These are phyloP conservation scores for Stagonosporopsis rhizophila DNA, from an alignment of 2,329 filamentous ascomycete species.

Conservation along the genomic window DNA sequence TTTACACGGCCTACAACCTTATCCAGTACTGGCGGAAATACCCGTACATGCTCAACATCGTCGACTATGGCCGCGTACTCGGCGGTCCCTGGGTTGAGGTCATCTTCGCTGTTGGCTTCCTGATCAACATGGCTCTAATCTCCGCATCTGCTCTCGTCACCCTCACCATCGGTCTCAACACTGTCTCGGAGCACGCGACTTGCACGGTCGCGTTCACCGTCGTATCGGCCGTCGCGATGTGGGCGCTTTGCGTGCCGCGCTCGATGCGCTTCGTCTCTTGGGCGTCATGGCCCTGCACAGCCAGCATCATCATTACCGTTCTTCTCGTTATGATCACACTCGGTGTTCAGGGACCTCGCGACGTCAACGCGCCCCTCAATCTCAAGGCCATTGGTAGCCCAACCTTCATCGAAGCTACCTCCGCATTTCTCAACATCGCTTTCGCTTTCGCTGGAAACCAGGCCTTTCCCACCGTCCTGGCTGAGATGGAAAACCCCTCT, in stretches of 20 bases:
- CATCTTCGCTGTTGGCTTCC: slow-evolving; percentile 35
- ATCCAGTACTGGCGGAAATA: slow-evolving; percentile 42
- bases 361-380: slow-evolving; percentile 30
- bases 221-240: slow-evolving; percentile 35
- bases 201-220: slow-evolving; percentile 39
- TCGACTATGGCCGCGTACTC: slow-evolving; percentile 39
- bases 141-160: slow-evolving; percentile 38
- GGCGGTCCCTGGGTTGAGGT: slow-evolving; percentile 36
- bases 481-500: slow-evolving; percentile 38
- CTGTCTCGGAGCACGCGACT: slow-evolving; percentile 36
- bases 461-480: slow-evolving; percentile 37
- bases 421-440: slow-evolving; percentile 37
- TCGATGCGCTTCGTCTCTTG: slow-evolving; percentile 41
- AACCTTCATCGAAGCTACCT: slow-evolving; percentile 31
- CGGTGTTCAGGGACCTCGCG: slow-evolving; percentile 33
- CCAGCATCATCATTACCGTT: slow-evolving; percentile 31
- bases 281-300: slow-evolving; percentile 37
- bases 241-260: slow-evolving; percentile 35
- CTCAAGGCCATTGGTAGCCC: slow-evolving; percentile 33
- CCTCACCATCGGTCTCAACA: slow-evolving; percentile 39
- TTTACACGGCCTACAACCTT: slow-evolving; percentile 41
- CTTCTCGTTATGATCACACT: slow-evolving; percentile 39
- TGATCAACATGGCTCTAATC: slow-evolving; percentile 42
- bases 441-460: slow-evolving; percentile 41
- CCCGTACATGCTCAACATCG: slow-evolving; percentile 39